Evolutionary conservation across 345 rosid species (phyloP), one percentile per base, ranked within the genome.

Genomic region (Limnanthes douglasii): DNA sequence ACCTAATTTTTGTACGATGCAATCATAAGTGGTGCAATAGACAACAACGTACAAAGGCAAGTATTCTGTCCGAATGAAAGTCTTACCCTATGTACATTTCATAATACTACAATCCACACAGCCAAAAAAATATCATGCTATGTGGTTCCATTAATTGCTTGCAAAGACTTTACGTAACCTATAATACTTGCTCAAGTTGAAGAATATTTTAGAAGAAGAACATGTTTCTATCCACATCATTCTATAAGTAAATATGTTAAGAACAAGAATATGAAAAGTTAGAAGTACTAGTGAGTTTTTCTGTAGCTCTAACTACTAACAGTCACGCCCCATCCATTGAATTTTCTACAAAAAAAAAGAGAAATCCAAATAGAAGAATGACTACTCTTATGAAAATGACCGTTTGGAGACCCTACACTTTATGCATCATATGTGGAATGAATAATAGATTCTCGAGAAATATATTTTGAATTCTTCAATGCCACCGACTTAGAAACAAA

Each of bases 41-140:
- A 80, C 54, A 90, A 59, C 43, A 90, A 56, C 81, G 84, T 57
- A 69, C 85, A 74, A 69, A 84, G 63, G 61, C 69, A 66, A 29
- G 94, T 74, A 43, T 90, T 94, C n/a, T n/a, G 43, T 36, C 56
- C 26, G 35, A 18, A 57, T 20, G 19, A 42, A n/a, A 53, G 41
- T 21, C 64, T 33, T 78, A 90, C 98, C 94, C 96, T 66, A 48
- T 90, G 98, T 57, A 84, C 80, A 61, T 80, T 86, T 49, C 98
- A 74, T 60, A 90, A 49, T 48, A 93, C 72, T 43, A 96, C 79
- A 60, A 80, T 68, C 98, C 98, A 90, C 36, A 90, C 55, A 45
- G 92, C 84, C 20, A 90, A 58, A 60, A 90, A 75, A 39, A 94
- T 69, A 61, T 84, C 86, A 51, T 77, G 86, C 96, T 94, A 90